Base-by-base conservation (phyloP, 176 grass and related monocot species). In the Avena sativa region DNA sequence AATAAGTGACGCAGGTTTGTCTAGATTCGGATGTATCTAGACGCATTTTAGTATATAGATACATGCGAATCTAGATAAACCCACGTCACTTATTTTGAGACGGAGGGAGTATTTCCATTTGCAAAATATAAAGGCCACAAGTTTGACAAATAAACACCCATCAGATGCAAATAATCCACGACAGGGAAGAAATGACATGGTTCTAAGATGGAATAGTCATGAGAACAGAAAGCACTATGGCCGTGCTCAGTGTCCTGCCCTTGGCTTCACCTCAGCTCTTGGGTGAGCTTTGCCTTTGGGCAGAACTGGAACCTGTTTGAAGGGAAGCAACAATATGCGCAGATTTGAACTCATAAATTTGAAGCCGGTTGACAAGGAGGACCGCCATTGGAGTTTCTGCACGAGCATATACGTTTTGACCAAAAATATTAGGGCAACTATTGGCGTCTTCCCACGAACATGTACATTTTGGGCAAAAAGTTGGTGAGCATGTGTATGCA, bases 81-180 rank as follows among this genome's bases (percentile, higher is more conserved):
- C 23, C 23, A 23, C 23, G 23, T 23, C 23, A 23, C 23, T 23
- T 23, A 23, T 23, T 23, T 23, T 23, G 23, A 23, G 23, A 23
- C 23, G 23, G 23, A 23, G 23, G 23, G 23, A 23, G 23, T 23
- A 66, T 76, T 36, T 62, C 2, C 12, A 9, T 23, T 52, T 51
- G 47, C 4, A 50, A 40, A 87, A 86, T 79, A 12, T 44, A 25
- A 47, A 82, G 17, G 61, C 26, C 26, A 21, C 20, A 23, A 81
- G 8, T 67, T 17, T 76, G 70, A 66, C 77, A 46, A 63, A 72
- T 23, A 43, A 76, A 86, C 51, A 79, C 10, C 32, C 26, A 62
- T 4, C 40, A 32, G 20, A 62, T 89, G 55, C 53, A 84, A 71
- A 3, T 21, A 65, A 68, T 23, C 38, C 69, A 38, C 3, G 63